Evolutionary conservation across 805 yeast species (phyloP).

Genomic region (Saccharomyces kudriavzevii): DNA sequence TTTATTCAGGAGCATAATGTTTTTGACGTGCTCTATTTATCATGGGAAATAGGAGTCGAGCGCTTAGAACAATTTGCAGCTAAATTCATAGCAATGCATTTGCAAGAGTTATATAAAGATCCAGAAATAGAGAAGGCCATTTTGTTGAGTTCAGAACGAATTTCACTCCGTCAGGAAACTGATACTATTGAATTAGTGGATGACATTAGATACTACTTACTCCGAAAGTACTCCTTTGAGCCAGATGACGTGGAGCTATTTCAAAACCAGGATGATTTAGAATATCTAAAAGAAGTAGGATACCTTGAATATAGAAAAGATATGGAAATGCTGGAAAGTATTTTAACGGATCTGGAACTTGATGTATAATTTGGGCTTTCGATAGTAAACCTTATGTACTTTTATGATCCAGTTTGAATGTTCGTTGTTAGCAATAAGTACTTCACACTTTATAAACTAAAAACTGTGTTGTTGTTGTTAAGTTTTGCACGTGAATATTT

Average conservation of each 20-base stretch:
- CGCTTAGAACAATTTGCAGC: constrained; percentile 60
- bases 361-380: constrained; percentile 32
- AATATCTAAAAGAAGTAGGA: constrained; percentile 16
- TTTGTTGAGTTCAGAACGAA: constrained; percentile 46
- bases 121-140: constrained; percentile 34
- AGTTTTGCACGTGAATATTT: too few relatives aligned
- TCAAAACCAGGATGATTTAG: constrained; percentile 15
- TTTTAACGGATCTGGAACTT: constrained; percentile 34
- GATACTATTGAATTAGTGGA: constrained; percentile 77
- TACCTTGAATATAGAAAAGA: constrained; percentile 27
- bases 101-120: constrained; percentile 33
- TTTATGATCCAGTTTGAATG: background rate
- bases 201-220: constrained; percentile 60
- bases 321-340: constrained; percentile 33
- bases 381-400: background rate
- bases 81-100: constrained; percentile 43
- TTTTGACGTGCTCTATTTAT: constrained; percentile 51
- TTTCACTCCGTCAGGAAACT: constrained; percentile 55
- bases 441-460: too few relatives aligned
- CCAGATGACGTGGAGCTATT: constrained; percentile 22
- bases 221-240: constrained; percentile 25
- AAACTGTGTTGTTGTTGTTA: too few relatives aligned
- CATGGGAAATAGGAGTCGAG: constrained; percentile 61
- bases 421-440: background rate
- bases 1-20: constrained; percentile 32